Conservation (phyloP, 352 stramenopile species). For the Phytophthora brassicae region DNA sequence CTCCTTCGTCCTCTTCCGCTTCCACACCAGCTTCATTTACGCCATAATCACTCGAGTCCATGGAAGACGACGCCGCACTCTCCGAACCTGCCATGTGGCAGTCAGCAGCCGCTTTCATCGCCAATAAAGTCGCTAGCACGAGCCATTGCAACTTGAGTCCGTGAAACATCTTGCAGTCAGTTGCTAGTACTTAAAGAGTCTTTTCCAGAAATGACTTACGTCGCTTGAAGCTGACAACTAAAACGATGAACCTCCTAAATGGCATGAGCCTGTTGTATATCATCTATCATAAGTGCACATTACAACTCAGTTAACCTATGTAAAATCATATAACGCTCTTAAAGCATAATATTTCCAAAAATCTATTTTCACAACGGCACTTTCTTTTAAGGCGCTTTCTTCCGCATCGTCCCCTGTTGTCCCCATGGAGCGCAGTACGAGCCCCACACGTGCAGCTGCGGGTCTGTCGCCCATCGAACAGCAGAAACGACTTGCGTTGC, state of each 20-base stretch:
- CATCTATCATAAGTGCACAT: neutral
- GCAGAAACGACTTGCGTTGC: conserved; percentile 34
- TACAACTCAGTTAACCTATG: neutral
- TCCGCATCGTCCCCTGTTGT: neutral
- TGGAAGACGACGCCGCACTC: too few species aligned
- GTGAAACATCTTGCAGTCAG: conserved; percentile 1
- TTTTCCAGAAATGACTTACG: conserved; percentile 27
- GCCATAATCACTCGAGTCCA: too few species aligned
- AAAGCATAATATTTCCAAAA: too few species aligned
- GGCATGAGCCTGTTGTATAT: neutral
- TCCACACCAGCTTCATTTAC: too few species aligned
- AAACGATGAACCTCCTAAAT: neutral
- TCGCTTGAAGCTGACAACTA: conserved; percentile 2
- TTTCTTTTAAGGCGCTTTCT: too few species aligned
- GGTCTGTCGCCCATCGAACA: conserved; percentile 19
- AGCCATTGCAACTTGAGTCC: conserved; percentile 14
- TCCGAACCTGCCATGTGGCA: conserved; percentile 11
- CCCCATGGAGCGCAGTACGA: conserved; percentile 14
- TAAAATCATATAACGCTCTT: neutral
- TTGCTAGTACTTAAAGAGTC: neutral
- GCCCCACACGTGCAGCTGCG: neutral
- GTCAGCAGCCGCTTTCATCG: neutral
- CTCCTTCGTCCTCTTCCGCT: neutral
- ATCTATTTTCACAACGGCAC: conserved; percentile 2
- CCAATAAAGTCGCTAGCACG: neutral